Evolutionary conservation across 2,329 filamentous ascomycete species (phyloP).

Genomic region (Bipolaris zeicola): DNA sequence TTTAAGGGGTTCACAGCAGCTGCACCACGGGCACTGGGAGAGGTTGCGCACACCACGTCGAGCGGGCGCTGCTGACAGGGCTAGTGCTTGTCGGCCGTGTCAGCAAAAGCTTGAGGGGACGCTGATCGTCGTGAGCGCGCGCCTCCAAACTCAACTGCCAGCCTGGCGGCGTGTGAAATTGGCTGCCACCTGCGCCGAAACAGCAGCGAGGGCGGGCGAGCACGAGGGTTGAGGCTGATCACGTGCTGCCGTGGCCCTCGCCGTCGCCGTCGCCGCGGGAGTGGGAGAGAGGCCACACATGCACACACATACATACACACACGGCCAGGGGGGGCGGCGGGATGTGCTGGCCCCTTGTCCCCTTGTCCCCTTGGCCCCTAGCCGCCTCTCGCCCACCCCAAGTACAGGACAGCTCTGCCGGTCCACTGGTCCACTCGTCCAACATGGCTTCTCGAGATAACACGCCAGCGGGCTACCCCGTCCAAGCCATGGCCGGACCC

Average conservation of each 20-base stretch:
- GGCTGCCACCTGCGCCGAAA: slow-evolving; percentile 9
- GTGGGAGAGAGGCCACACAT: slow-evolving; percentile 2
- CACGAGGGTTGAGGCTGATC: slow-evolving; percentile 1
- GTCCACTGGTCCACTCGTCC: too few relatives aligned
- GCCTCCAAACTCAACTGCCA: slow-evolving; percentile 11
- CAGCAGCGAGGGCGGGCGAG: background rate
- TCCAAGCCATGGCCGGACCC: too few relatives aligned
- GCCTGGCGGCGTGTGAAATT: too few relatives aligned
- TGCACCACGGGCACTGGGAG: slow-evolving; percentile 11
- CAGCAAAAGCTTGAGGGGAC: slow-evolving; percentile 24
- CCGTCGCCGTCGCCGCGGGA: slow-evolving; percentile 14
- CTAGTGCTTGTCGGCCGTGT: slow-evolving; percentile 29
- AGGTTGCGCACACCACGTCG: slow-evolving; percentile 5
- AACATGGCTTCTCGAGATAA: too few relatives aligned
- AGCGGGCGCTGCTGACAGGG: slow-evolving; percentile 8
- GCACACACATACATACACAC: too few relatives aligned
- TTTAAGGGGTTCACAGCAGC: slow-evolving; percentile 21
- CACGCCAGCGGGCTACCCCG: too few relatives aligned
- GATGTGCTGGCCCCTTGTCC: background rate
- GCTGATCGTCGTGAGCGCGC: slow-evolving; percentile 3
- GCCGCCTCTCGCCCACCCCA: too few relatives aligned
- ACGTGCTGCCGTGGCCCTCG: slow-evolving; percentile 18
- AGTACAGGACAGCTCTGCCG: too few relatives aligned
- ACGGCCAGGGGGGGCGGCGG: slow-evolving; percentile 22
- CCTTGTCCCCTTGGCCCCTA: background rate